Percentiles rank a stretch among this genome's conserved stretches.
Evolutionary conservation across 345 rosid species (phyloP).

Genomic region (Punica granatum): DNA sequence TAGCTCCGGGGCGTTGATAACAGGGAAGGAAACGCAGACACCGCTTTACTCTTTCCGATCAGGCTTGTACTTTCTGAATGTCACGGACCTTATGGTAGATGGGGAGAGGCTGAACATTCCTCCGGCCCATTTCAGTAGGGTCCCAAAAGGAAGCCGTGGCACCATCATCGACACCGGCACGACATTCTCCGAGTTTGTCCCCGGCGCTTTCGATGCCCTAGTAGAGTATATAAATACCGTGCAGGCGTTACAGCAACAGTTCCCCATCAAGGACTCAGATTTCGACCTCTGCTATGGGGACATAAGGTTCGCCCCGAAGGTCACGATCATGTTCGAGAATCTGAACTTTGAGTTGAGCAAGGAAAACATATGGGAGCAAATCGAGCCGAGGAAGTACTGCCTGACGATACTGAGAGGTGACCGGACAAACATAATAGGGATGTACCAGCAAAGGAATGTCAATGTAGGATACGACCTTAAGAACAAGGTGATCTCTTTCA

Average conservation of each 20-base stretch:
- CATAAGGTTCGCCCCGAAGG: neutral
- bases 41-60: neutral
- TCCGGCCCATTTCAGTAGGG: neutral
- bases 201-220: neutral
- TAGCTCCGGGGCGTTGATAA: neutral
- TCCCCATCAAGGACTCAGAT: neutral
- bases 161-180: constrained; percentile 4
- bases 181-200: neutral
- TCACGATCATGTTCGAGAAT: constrained; percentile 3
- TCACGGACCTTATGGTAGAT: neutral
- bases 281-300: neutral
- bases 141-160: neutral
- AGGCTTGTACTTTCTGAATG: neutral
- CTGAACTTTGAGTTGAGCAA: neutral
- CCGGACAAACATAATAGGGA: neutral
- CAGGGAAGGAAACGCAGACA: neutral
- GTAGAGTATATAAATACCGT: neutral
- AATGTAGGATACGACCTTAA: constrained; percentile 8
- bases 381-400: neutral
- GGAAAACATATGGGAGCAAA: neutral
- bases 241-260: neutral
- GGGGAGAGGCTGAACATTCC: neutral
- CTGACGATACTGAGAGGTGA: neutral
- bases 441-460: constrained; percentile 3
- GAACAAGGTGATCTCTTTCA: neutral